phyloP scores from a whole-genome alignment of 148 eudicot species.

The Selenicereus undatus region DNA sequence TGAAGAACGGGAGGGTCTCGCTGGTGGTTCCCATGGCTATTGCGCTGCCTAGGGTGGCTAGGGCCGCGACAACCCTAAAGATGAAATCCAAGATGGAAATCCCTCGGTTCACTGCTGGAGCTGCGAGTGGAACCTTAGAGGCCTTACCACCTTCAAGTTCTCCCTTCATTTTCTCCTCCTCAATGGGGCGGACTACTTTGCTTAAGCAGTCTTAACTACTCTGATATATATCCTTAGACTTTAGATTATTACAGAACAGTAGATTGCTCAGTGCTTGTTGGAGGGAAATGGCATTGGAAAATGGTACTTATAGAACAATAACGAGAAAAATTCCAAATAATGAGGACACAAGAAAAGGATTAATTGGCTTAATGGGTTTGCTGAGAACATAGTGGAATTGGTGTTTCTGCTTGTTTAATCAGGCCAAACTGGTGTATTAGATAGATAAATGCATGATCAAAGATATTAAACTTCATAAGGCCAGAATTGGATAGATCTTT shows the following conservation, averaged over 20 bases:
- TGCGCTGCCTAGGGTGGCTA: constrained; percentile 41
- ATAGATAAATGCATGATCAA: too few species aligned
- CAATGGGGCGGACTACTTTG: not conserved
- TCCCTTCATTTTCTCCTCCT: constrained; percentile 30
- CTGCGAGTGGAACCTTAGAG: constrained; percentile 18
- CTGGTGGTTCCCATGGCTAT: constrained; percentile 50
- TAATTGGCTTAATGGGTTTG: constrained; percentile 31
- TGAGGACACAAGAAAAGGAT: not conserved
- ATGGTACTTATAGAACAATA: not conserved
- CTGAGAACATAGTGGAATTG: constrained; percentile 32
- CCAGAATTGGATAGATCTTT: too few species aligned
- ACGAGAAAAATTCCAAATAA: not conserved
- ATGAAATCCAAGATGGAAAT: constrained; percentile 36
- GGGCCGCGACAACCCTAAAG: constrained; percentile 34
- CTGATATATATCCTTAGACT: not conserved
- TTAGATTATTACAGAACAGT: not conserved
- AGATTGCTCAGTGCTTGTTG: not conserved
- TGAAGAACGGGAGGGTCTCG: constrained; percentile 45
- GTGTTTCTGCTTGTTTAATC: not conserved
- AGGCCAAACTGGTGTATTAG: not conserved
- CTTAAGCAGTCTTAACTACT: not conserved
- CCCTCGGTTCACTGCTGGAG: constrained; percentile 26
- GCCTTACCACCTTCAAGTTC: constrained; percentile 36
- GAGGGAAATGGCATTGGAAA: not conserved
- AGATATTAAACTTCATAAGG: too few species aligned